A percentile compares a stretch with the other conserved stretches of the same genome.
These are phyloP conservation scores for Wickerhamiella nectarea DNA, from an alignment of 805 yeast genomes.

Conservation along the genomic window DNA sequence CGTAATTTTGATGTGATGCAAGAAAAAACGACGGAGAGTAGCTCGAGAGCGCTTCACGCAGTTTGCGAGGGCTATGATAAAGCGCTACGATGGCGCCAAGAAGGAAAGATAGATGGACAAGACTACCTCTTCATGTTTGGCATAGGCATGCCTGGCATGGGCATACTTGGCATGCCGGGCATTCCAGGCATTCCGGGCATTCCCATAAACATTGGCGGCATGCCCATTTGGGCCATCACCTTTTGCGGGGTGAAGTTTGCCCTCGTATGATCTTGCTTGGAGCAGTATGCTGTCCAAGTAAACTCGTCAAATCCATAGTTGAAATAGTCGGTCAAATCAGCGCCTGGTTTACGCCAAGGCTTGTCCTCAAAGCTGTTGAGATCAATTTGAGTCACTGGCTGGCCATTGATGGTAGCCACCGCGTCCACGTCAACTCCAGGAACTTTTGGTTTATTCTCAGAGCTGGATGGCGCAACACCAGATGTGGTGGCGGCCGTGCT, in stretches of 20 bases:
- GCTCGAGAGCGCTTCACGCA: no score
- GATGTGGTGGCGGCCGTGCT: neutral
- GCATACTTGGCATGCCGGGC: conserved; percentile 17
- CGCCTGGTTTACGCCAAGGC: conserved; percentile 98
- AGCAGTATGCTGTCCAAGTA: conserved; percentile 87
- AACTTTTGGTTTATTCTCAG: conserved; percentile 9
- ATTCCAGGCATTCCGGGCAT: conserved; percentile 13
- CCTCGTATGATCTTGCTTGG: conserved; percentile 69
- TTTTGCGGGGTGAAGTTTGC: conserved; percentile 63
- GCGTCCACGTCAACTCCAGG: conserved; percentile 53
- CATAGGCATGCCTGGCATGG: conserved; percentile 13
- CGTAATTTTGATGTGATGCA: no score
- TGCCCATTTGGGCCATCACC: conserved; percentile 33
- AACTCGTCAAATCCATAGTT: conserved; percentile 94
- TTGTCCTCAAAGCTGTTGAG: conserved; percentile 76
- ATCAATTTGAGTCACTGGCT: conserved; percentile 68
- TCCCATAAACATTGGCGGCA: conserved; percentile 20
- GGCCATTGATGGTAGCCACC: conserved; percentile 63
- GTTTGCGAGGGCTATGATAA: no score
- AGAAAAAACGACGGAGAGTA: no score
- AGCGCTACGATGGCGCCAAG: no score
- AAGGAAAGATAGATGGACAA: no score
- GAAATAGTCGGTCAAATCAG: conserved; percentile 86
- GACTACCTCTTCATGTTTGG: no score
- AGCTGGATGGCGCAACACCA: neutral